Percentiles rank a stretch among this genome's conserved stretches.
Evolutionary conservation across 2,329 filamentous ascomycete genomes (phyloP).

Genomic region (Fusarium newnesense): DNA sequence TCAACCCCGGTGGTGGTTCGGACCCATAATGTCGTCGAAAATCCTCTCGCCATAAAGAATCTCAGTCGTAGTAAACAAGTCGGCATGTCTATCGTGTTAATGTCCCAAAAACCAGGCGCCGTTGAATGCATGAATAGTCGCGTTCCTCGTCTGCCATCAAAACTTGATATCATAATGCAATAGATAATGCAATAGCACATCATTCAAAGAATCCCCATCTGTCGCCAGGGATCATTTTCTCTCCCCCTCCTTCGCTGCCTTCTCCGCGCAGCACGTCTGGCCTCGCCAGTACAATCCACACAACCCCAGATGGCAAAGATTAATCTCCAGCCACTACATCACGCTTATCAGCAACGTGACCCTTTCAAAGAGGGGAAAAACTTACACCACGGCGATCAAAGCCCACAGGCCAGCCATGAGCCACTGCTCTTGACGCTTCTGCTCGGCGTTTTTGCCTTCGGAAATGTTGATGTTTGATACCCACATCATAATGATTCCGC

Average conservation of each 20-base stretch:
- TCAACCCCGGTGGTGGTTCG: neutral
- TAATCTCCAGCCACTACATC: slow-evolving; percentile 41
- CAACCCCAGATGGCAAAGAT: slow-evolving; percentile 46
- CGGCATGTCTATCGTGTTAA: neutral
- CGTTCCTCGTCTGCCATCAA: neutral
- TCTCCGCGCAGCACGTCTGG: slow-evolving; percentile 32
- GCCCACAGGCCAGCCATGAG: slow-evolving; percentile 38
- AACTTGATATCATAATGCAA: slow-evolving; percentile 9
- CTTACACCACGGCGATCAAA: slow-evolving; percentile 43
- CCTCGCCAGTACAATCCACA: slow-evolving; percentile 42
- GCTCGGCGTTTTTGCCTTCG: slow-evolving; percentile 2
- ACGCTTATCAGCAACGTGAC: neutral
- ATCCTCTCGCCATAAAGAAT: neutral
- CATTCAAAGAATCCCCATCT: slow-evolving; percentile 34
- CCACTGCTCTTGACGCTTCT: slow-evolving; percentile 30
- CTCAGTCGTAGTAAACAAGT: neutral
- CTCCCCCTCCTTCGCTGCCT: slow-evolving; percentile 26
- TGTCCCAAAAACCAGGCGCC: slow-evolving; percentile 9
- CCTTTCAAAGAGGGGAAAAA: neutral
- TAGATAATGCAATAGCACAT: slow-evolving; percentile 3
- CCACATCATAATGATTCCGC: slow-evolving; percentile 49
- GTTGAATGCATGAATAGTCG: slow-evolving; percentile 9
- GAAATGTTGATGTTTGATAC: slow-evolving; percentile 45
- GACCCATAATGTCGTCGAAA: neutral
- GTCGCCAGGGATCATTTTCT: slow-evolving; percentile 36